Base-by-base conservation (phyloP, 2,329 filamentous ascomycete genomes). In the Phialophora chinensis region DNA sequence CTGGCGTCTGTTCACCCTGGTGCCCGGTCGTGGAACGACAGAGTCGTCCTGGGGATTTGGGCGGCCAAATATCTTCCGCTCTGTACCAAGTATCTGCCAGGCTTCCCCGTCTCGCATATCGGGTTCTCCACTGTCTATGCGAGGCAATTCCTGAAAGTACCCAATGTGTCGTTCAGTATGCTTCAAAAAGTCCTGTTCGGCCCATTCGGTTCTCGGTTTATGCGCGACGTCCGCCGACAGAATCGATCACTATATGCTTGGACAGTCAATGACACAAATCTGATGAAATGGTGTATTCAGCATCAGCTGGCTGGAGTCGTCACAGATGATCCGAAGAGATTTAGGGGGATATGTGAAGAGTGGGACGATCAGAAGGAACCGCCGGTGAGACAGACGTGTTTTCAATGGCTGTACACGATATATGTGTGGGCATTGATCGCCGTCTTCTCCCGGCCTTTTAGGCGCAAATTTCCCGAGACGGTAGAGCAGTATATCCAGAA, bases 31-130 rank as follows among this genome's bases (percentile, higher is more conserved):
- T 97, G 94, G 93, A 81, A 85, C 29, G 79, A 88, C 65, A 86
- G 93, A 31, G 84, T 97, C 59, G 81, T 96, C 0, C 81, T 97
- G 0, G 94, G 93, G 53, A 90, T 89, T 75, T 97, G 94, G 94
- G 88, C 89, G 59, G 85, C 88, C 20, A 87, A 87, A 73, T 93
- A 90, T 78, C 81, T 96, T 20, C 84, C 87, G 7, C 80, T 90
- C 3, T 87, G 87, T 72, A 80, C 83, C 59, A 77, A 83, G 47
- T 82, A 89, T 74, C 84, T 81, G 3, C 77, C 79, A 4, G 66
- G 57, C 8, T 80, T 76, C 57, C 72, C 76, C 3, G 72, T 79
- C n/a, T 70, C 74, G 3, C 74, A 83, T 33, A 81, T 83, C 66
- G 78, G 79, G 42, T 78, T 78, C 63, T 79, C 80, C 42, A 70